Evolutionary conservation across 108 stramenopile species (phyloP), one percentile per base, ranked within the genome.

Genomic region (Schizochytrium sp.): DNA sequence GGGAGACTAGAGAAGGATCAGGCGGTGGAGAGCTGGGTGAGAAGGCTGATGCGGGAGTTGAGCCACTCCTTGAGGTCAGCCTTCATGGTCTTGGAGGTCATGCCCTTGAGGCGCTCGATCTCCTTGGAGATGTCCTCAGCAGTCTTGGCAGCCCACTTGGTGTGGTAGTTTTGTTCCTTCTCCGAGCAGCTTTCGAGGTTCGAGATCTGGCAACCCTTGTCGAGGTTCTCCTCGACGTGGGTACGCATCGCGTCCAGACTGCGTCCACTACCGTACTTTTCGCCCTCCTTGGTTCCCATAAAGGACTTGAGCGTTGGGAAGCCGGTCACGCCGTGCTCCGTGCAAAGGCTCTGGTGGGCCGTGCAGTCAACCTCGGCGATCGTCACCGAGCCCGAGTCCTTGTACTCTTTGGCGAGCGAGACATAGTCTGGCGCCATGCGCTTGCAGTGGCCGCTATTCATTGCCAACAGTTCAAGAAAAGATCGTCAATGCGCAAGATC

Each of bases 251-350:
- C 41, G 44, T 90, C 91, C 12, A 90, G 88, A 8, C 34, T 58
- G 58, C 92, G 91, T 29, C 91, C 91, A 23, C 92, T 91, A 4
- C 28, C 5, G 88, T 91, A 93, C 3, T 90, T 88, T 83, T 91
- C 90, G 29, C 87, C 90, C n/a, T 57, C 87, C 57, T 90, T 90
- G 47, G 57, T 28, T 23, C 89, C 90, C 19, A 72, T 89, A 59
- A 91, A 92, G 44, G 55, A 92, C 88, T 91, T 91, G 41, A 92
- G 60, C 5, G 92, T 92, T 53, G 92, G 92, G 88, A 90, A 92
- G 41, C 92, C 92, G 14, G n/a, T 58, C 76, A 92, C 92, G 14
- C 88, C 91, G 60, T 60, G 91, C 47, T 89, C 63, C 23, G 28
- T n/a, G 55, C 76, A 91, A 6, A 91, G 25, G 57, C 16, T 87